Conservation (phyloP, 2,329 filamentous ascomycete genomes). For the Venturia asperata region DNA sequence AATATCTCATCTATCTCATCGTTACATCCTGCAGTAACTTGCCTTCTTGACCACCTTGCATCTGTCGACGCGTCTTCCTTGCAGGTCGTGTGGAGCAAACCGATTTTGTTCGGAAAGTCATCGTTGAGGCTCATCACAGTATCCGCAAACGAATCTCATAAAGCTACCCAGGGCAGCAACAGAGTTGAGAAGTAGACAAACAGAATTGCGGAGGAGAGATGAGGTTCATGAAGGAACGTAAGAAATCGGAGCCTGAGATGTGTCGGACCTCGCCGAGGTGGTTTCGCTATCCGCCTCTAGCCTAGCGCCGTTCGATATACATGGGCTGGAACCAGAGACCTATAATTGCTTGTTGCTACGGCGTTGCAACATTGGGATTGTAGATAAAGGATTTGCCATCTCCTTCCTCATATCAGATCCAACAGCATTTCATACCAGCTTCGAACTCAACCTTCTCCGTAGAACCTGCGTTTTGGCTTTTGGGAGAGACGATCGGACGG, state of each 20-base stretch:
- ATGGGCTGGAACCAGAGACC: background rate
- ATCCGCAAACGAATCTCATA: background rate
- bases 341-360: slow-evolving; percentile 5
- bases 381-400: slow-evolving; percentile 12
- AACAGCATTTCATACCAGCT: background rate
- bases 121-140: background rate
- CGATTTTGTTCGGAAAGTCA: background rate
- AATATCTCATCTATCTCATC: too few species aligned
- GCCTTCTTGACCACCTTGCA: background rate
- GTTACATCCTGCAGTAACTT: too few species aligned
- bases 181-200: background rate
- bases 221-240: background rate
- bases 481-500: background rate
- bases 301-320: background rate
- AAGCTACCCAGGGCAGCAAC: background rate
- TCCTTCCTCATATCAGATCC: background rate
- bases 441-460: background rate
- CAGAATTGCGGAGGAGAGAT: background rate
- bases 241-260: slow-evolving; percentile 1
- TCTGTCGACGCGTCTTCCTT: background rate
- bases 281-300: background rate
- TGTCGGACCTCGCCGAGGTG: background rate
- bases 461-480: background rate
- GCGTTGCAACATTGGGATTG: background rate
- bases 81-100: background rate